Evolutionary conservation across 129 eudicot species (phyloP).

Genomic region (Logfia minima): DNA sequence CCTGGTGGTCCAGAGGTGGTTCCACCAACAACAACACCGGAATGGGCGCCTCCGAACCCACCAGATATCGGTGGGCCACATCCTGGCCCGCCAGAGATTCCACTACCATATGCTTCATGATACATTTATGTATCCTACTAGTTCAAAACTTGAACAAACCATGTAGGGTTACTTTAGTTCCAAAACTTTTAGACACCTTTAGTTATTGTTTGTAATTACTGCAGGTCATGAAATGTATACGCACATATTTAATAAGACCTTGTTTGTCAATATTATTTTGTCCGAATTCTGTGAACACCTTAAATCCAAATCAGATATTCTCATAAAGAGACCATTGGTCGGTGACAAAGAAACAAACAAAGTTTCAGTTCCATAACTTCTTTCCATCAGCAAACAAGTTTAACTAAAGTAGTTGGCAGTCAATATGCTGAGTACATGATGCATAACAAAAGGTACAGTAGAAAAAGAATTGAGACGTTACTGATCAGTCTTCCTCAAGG

Average conservation of each 20-base stretch:
- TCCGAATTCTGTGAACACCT: no score
- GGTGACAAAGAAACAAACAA: background rate
- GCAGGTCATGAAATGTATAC: background rate
- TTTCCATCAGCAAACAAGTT: background rate
- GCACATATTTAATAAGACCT: background rate
- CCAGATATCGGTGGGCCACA: conserved; percentile 15
- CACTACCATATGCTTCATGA: conserved; percentile 23
- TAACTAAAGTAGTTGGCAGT: background rate
- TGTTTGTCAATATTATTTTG: background rate
- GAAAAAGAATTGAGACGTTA: background rate
- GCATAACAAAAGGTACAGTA: conserved; percentile 5
- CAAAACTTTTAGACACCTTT: background rate
- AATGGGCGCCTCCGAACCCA: conserved; percentile 33
- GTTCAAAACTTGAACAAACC: background rate
- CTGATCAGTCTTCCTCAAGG: conserved; percentile 78
- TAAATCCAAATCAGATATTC: no score
- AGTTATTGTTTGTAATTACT: background rate
- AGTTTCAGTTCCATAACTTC: background rate
- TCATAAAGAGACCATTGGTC: background rate
- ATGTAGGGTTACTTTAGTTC: background rate
- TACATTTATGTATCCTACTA: background rate
- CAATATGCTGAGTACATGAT: background rate
- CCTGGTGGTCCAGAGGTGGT: conserved; percentile 36
- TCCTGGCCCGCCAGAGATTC: conserved; percentile 21
- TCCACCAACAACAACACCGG: conserved; percentile 24